Percentiles rank a stretch among this genome's conserved stretches.
Evolutionary conservation across 2,329 filamentous ascomycete genomes (phyloP).

Genomic region (Madurella fahalii): DNA sequence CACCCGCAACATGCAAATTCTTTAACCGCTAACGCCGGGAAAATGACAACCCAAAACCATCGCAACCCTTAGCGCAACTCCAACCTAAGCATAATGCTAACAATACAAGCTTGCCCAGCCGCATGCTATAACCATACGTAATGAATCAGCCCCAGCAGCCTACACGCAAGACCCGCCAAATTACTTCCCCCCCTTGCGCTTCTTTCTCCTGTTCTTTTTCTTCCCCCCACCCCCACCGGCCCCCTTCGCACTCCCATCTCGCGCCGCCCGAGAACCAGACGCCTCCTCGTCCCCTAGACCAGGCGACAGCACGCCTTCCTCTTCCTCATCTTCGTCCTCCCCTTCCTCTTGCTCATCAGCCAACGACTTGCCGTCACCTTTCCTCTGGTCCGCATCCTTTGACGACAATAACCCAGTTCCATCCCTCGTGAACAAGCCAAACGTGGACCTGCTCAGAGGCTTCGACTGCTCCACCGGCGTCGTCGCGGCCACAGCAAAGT

Average conservation of each 20-base stretch:
- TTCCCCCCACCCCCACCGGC: conserved; percentile 16
- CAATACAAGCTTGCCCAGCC: not conserved
- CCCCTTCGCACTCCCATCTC: not conserved
- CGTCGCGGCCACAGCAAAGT: conserved; percentile 14
- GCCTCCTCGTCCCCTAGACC: conserved; percentile 10
- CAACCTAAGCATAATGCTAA: no score
- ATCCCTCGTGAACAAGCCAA: conserved; percentile 12
- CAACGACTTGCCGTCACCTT: not conserved
- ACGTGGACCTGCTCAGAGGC: conserved; percentile 4
- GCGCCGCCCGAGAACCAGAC: conserved; percentile 1
- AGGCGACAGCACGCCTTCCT: conserved; percentile 14
- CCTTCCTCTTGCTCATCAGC: not conserved
- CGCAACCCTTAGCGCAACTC: no score
- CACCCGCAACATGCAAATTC: no score
- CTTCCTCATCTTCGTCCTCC: conserved; percentile 19
- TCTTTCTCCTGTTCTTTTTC: conserved; percentile 27
- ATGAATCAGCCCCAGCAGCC: conserved; percentile 13
- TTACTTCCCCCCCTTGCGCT: conserved; percentile 26
- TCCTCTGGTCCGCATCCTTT: not conserved
- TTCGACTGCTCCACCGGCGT: conserved; percentile 15
- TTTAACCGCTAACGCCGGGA: no score
- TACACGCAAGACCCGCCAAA: conserved; percentile 10
- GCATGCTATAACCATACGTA: not conserved
- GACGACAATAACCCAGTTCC: not conserved
- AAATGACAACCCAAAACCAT: no score